phyloP scores from a whole-genome alignment of 2,329 filamentous ascomycete species.

The Emmonsiellopsis sp. region DNA sequence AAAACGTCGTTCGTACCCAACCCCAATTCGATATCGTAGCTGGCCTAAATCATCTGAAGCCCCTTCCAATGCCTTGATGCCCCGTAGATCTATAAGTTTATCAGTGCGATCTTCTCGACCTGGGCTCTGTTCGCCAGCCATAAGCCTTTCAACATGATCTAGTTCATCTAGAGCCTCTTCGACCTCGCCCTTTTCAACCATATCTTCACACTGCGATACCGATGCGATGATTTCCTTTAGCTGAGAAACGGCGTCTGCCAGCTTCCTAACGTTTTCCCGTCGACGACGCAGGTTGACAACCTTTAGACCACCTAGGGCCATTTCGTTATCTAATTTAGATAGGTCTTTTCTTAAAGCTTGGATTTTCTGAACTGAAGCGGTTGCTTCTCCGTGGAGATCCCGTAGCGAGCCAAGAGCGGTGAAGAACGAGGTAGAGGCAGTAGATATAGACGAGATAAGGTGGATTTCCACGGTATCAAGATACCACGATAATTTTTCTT shows the following conservation, averaged over 20 bases:
- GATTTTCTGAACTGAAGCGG: conserved; percentile 82
- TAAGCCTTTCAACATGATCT: conserved; percentile 67
- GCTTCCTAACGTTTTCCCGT: conserved; percentile 72
- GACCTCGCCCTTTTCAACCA: conserved; percentile 76
- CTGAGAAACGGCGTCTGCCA: conserved; percentile 76
- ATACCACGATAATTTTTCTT: conserved; percentile 98
- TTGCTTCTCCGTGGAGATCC: conserved; percentile 84
- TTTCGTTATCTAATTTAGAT: conserved; percentile 70
- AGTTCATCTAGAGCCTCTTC: conserved; percentile 72
- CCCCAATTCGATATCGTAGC: conserved; percentile 72
- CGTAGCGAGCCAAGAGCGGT: conserved; percentile 83
- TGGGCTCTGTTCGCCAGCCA: conserved; percentile 57
- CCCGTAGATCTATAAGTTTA: conserved; percentile 60
- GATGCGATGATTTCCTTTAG: conserved; percentile 68
- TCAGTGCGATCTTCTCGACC: conserved; percentile 21
- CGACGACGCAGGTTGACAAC: conserved; percentile 75
- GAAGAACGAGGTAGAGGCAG: conserved; percentile 92
- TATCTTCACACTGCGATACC: conserved; percentile 64
- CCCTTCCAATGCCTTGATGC: conserved; percentile 69
- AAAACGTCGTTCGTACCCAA: conserved; percentile 75
- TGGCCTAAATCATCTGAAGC: conserved; percentile 68
- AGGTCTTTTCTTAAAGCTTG: conserved; percentile 72
- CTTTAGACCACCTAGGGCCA: conserved; percentile 75
- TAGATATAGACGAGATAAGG: conserved; percentile 90
- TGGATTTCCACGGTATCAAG: conserved; percentile 99